Base-by-base conservation (phyloP, 2,329 filamentous ascomycete genomes). In the Colletotrichum caudatum region DNA sequence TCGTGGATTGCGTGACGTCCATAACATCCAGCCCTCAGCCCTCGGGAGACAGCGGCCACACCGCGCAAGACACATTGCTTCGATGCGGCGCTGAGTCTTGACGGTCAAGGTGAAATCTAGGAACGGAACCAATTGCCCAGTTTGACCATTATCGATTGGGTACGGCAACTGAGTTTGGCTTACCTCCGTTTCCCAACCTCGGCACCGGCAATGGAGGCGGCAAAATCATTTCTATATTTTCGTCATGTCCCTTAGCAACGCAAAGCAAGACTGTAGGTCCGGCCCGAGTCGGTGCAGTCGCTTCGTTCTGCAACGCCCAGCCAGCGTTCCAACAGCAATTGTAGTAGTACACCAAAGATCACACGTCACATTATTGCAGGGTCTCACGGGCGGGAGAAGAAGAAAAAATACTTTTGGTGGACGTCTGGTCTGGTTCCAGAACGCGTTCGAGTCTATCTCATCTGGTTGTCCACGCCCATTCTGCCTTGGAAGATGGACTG, bases 361-460 rank as follows among this genome's bases (percentile, higher is more conserved):
- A 61, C 66, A 72, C 66, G 66, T 66, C 66, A 65, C 48, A 71
- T 41, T 62, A 8, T 48, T 66, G 66, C 66, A 72, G 62, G 70
- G 70, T 71, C 66, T 66, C 66, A 23, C 46, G 37, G 59, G 41
- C 26, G 56, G 37, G 39, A n/a, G 44, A 48, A 67, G 16, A 67
- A n/a, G 8, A 4, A 66, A 64, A 71, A 64, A 64, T 59, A 59
- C 54, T 69, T 71, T 71, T 56, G 46, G 23, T 48, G 59, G 59
- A 60, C 54, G 65, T 69, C 65, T 66, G 69, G 69, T 66, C 61
- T 64, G 58, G 66, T 71, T 71, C 70, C 70, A 72, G 66, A 71
- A 70, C 56, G 61, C 26, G 44, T 71, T 64, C 46, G 65, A 64
- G 65, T 56, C 59, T 59, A 50, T 69, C 65, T 41, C 53, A 64